Base-by-base conservation (phyloP, 306 rosid genomes). In the Parietaria judaica region DNA sequence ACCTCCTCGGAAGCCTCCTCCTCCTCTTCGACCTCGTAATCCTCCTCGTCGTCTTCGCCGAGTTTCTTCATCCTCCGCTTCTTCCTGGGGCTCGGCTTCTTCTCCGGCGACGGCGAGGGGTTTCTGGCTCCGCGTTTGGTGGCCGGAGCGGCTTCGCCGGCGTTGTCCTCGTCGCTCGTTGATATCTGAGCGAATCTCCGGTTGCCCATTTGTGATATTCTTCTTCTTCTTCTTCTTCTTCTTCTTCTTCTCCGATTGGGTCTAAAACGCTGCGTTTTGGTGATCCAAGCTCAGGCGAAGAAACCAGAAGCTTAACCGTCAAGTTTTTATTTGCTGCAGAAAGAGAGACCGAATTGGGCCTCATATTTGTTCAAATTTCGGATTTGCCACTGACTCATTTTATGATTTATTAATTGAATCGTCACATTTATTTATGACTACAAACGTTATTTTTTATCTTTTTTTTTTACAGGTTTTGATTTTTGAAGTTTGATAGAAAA, bases 131-230 rank as follows among this genome's bases (percentile, higher is more conserved):
- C 53, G 4, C 14, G 15, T 11, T 4, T n/a, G 76, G 13, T 41
- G 74, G 15, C 70, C 54, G 53, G 51, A 43, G 39, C 34, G 34
- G 9, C 63, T 31, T 8, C 34, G 12, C 60, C 75, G 14, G 78
- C 89, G 3, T 88, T 94, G 36, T 88, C 96, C 4, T 92, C 92
- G 44, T 84, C 94, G 79, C 95, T 88, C 41, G 86, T 80, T 23
- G 90, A 67, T 16, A 88, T 78, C 77, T 68, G 94, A 36, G 79
- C 73, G 57, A 88, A 83, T 62, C 99, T 86, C 3, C 95, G 75
- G 68, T 86, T 84, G 50, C 90, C 83, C 99, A 92, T 88, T 56
- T 70, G 23, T 36, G n/a, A n/a, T n/a, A 16, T 5, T 35, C 17
- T 35, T 17, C 16, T n/a, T 4, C 5, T 23, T 43, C 34, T 5